Conservation (phyloP, 441 rosid species). For the Manihot esculenta region DNA sequence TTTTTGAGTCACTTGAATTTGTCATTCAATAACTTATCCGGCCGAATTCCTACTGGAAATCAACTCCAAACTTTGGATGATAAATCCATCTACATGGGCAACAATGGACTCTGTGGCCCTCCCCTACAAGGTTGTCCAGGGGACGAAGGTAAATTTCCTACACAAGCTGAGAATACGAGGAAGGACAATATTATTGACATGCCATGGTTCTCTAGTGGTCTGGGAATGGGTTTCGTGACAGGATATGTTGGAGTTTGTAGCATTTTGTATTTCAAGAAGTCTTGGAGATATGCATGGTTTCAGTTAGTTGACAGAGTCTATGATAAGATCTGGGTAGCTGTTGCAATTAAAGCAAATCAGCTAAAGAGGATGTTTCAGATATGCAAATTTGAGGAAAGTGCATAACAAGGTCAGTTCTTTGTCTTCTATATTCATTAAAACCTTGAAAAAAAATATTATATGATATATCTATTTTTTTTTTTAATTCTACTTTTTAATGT, state of each 20-base stretch:
- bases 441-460: no score
- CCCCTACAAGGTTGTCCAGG: conserved; percentile 19
- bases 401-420: no score
- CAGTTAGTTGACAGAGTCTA: neutral
- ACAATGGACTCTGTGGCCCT: conserved; percentile 31
- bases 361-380: neutral
- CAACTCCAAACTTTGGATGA: conserved; percentile 29
- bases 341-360: neutral
- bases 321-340: neutral
- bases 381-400: neutral
- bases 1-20: conserved; percentile 31
- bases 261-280: neutral
- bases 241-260: conserved; percentile 11
- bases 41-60: conserved; percentile 27
- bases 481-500: no score
- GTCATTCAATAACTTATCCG: conserved; percentile 33
- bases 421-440: no score
- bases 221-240: conserved; percentile 4
- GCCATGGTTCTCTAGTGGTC: conserved; percentile 12
- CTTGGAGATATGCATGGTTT: conserved; percentile 4
- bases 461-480: no score
- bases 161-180: neutral
- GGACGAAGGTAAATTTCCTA: neutral
- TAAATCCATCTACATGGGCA: conserved; percentile 31
- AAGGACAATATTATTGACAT: neutral